These are phyloP conservation scores for Halophytophthora polymorphica DNA, from an alignment of 352 stramenopile genomes.

Conservation along the genomic window DNA sequence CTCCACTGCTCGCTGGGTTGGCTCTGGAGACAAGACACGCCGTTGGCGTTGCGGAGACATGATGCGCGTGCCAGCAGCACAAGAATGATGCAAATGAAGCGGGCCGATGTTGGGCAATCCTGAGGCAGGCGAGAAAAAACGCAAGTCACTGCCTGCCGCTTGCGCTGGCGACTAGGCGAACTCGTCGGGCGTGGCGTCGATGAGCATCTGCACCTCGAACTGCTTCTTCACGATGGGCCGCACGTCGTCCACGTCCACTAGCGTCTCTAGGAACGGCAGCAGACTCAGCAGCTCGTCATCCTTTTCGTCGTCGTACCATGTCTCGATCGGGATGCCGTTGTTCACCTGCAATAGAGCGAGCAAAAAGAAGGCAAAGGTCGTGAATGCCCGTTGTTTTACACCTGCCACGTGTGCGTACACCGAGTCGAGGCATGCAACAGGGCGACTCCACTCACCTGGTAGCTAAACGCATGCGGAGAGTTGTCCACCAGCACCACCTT, in stretches of 20 bases:
- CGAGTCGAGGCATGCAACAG: neutral
- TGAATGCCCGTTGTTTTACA: too few species aligned
- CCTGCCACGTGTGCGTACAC: too few species aligned
- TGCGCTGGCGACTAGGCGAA: conserved; percentile 25
- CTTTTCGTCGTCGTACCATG: conserved; percentile 96
- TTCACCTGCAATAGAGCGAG: conserved; percentile 59
- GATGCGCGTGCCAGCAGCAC: too few species aligned
- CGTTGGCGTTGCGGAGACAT: too few species aligned
- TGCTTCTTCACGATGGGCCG: conserved; percentile 85
- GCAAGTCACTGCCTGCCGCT: too few species aligned
- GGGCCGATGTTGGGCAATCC: too few species aligned
- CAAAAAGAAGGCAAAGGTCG: too few species aligned
- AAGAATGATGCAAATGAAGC: too few species aligned
- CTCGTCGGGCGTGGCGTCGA: conserved; percentile 70
- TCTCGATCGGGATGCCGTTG: conserved; percentile 98
- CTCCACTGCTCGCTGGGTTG: too few species aligned
- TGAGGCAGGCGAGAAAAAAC: too few species aligned
- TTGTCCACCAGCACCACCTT: conserved; percentile 97
- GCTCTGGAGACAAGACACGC: too few species aligned
- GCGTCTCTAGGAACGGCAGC: conserved; percentile 91
- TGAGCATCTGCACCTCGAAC: conserved; percentile 91
- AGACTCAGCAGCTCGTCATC: conserved; percentile 97
- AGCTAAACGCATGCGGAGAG: conserved; percentile 97
- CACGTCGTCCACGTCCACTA: conserved; percentile 88
- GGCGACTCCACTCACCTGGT: conserved; percentile 71